phyloP scores from a whole-genome alignment of 345 rosid genomes.

The Moricandia arvensis region DNA sequence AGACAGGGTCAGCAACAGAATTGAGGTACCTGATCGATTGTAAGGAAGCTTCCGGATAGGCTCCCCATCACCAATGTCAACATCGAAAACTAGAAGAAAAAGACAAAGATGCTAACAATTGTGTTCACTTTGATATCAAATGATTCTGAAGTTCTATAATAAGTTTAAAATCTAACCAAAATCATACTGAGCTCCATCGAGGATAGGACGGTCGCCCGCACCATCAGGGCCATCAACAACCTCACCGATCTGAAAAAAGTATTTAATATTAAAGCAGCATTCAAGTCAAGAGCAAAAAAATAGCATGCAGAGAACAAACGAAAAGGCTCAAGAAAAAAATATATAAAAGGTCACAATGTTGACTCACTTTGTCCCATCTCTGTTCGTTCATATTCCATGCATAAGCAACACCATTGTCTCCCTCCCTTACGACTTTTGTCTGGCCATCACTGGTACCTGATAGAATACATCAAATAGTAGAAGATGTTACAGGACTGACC shows the following conservation, averaged over 20 bases:
- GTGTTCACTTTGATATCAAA: constrained; percentile 7
- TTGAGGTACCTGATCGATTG: constrained; percentile 69
- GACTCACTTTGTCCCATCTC: constrained; percentile 87
- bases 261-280: background rate
- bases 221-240: constrained; percentile 99
- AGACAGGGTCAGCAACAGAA: constrained; percentile 14
- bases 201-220: constrained; percentile 54
- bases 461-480: constrained; percentile 28
- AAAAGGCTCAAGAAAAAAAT: constrained; percentile 4
- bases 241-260: constrained; percentile 80
- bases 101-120: background rate
- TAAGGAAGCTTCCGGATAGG: constrained; percentile 91
- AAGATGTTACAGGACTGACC: constrained; percentile 19
- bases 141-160: background rate
- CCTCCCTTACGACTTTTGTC: constrained; percentile 92
- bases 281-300: background rate
- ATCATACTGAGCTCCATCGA: constrained; percentile 84
- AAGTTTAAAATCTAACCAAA: constrained; percentile 49
- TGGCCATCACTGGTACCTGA: constrained; percentile 92
- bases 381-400: constrained; percentile 81
- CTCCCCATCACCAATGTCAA: constrained; percentile 97
- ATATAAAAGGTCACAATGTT: constrained; percentile 5
- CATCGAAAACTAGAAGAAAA: constrained; percentile 74
- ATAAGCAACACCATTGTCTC: constrained; percentile 98
- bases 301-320: background rate